Evolutionary conservation across 352 stramenopile genomes (phyloP), one percentile per base, ranked within the genome.

Genomic region (Phytophthora megakarya): DNA sequence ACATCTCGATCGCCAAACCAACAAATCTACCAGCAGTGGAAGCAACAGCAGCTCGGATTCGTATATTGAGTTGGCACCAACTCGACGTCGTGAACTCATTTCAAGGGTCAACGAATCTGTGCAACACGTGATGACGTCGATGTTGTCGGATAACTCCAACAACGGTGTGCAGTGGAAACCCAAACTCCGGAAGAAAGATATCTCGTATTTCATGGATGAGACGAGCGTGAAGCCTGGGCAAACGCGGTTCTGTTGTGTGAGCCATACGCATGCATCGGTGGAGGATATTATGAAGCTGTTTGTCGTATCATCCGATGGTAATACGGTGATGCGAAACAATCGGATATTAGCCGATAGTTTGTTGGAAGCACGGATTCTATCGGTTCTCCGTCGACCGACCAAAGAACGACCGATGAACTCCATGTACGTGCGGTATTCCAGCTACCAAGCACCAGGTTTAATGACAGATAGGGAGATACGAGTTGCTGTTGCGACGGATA

Each of bases 241-340:
- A 46, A 76, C 71, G 21, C 60, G 79, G n/a, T 86, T 88, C 62
- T 84, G 76, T 50, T 88, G 79, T 47, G 76, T 84, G 28, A 75
- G 51, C 38, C 70, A 81, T 37, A 76, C 72, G 1, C 49, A 56
- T 25, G 76, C 79, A 3, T 25, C 50, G 2, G 63, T 75, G 28
- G 62, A 78, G 16, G 79, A 88, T 0, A 44, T 88, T 12, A 78
- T 88, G 62, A 47, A 77, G 63, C 67, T 88, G 3, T 88, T 86
- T 47, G 47, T 81, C 10, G 38, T 82, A 32, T 62, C n/a, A n/a
- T n/a, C 74, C 12, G 75, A 82, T 18, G 68, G 62, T 8, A 64
- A 78, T 0, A 62, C 72, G 5, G 53, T 83, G 52, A 46, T 73
- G 25, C 67, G 70, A 11, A 81, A 83, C 60, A 73, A 74, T 46